Evolutionary conservation across 2,329 filamentous ascomycete species (phyloP).

Genomic region (Aureobasidium sp.): DNA sequence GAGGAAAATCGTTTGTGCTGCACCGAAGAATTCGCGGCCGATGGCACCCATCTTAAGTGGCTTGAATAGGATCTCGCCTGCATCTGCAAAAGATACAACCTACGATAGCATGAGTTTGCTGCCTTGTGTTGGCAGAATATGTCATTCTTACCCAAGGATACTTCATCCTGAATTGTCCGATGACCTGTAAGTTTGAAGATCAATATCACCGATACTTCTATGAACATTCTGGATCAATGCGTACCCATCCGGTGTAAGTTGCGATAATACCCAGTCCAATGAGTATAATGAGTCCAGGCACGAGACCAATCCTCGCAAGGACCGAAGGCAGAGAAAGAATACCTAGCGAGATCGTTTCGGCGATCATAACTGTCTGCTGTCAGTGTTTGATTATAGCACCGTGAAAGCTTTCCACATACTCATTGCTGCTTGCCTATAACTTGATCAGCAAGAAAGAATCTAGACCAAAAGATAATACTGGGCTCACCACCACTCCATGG

Average conservation of each 20-base stretch:
- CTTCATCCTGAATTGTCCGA: slow-evolving; percentile 50
- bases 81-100: slow-evolving; percentile 55
- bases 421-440: slow-evolving; percentile 34
- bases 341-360: slow-evolving; percentile 49
- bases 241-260: slow-evolving; percentile 48
- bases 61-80: slow-evolving; percentile 49
- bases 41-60: slow-evolving; percentile 40
- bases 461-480: too few species aligned
- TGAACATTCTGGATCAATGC: too few species aligned
- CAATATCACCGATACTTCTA: too few species aligned
- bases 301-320: slow-evolving; percentile 44
- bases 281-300: slow-evolving; percentile 49
- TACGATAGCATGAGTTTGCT: slow-evolving; percentile 12
- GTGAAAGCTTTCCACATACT: slow-evolving; percentile 22
- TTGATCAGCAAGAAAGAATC: neutral
- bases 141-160: slow-evolving; percentile 35
- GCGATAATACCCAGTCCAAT: slow-evolving; percentile 46
- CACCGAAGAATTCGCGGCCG: slow-evolving; percentile 56
- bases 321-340: slow-evolving; percentile 48
- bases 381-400: neutral
- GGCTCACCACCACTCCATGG: slow-evolving; percentile 39
- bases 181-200: too few species aligned
- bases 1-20: slow-evolving; percentile 56
- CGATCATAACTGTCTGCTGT: slow-evolving; percentile 42
- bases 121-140: neutral